Conservation (phyloP, 441 rosid species). For the Populus hybrid region DNA sequence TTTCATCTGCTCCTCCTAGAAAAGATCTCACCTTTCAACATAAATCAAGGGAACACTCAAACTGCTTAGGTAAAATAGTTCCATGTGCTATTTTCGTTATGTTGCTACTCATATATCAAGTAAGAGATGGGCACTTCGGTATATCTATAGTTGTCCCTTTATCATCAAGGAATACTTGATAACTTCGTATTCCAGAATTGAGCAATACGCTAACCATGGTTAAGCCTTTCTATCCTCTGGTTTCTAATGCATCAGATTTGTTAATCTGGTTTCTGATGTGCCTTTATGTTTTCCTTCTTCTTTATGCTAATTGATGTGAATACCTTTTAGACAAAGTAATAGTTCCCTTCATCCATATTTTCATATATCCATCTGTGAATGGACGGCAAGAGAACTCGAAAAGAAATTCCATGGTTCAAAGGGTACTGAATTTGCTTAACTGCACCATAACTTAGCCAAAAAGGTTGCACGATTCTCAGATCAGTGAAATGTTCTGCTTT, state of each 20-base stretch:
- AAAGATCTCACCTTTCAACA: not conserved
- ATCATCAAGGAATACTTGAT: not conserved
- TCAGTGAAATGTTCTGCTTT: not conserved
- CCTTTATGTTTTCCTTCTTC: not conserved
- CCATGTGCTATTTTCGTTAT: not conserved
- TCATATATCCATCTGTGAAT: not conserved
- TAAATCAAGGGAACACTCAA: not conserved
- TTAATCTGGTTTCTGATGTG: not conserved
- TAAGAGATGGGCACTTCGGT: not conserved
- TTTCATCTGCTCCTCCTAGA: not conserved
- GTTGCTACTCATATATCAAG: not conserved
- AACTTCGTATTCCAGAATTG: not conserved
- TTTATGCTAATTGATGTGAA: not conserved
- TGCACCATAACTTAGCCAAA: not conserved
- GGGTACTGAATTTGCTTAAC: not conserved
- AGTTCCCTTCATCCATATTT: not conserved
- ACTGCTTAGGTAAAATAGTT: not conserved
- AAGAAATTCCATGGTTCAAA: not conserved
- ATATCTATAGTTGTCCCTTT: not conserved
- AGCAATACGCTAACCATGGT: not conserved
- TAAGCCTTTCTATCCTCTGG: not conserved
- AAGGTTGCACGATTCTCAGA: not conserved
- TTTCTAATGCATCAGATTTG: not conserved
- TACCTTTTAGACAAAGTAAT: not conserved
- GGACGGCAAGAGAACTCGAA: not conserved